Evolutionary conservation across 306 rosid species (phyloP).

Genomic region (Cucurbita pepo): DNA sequence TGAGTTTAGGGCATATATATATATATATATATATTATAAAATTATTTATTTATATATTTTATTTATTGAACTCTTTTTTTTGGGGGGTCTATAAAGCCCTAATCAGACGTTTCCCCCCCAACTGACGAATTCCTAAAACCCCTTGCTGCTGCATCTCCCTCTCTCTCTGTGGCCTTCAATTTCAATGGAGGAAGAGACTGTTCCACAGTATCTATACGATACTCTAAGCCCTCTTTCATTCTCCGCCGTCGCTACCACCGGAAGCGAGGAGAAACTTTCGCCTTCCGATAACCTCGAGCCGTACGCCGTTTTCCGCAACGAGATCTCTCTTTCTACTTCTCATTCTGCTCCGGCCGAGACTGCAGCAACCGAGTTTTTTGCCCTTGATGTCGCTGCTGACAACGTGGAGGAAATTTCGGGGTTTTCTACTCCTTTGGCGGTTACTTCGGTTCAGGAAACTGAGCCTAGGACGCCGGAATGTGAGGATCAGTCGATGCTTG

Average conservation of each 20-base stretch:
- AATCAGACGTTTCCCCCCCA: not conserved
- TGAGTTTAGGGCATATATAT: too few relatives aligned
- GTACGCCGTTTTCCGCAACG: conserved; percentile 57
- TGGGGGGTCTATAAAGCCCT: not conserved
- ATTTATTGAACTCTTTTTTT: too few relatives aligned
- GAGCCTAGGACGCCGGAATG: conserved; percentile 35
- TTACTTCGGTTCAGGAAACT: not conserved
- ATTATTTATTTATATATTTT: too few relatives aligned
- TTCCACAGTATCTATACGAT: conserved; percentile 33
- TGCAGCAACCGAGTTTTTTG: conserved; percentile 47
- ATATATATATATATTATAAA: too few relatives aligned
- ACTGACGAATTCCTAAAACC: not conserved
- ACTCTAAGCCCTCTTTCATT: conserved; percentile 35
- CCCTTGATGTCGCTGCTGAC: conserved; percentile 48
- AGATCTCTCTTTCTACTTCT: conserved; percentile 39
- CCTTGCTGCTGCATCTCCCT: not conserved
- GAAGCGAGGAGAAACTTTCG: conserved; percentile 1
- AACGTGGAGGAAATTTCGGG: not conserved
- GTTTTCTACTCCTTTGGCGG: conserved; percentile 8
- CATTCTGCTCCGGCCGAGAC: conserved; percentile 14
- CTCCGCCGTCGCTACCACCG: conserved; percentile 6
- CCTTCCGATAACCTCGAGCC: conserved; percentile 23
- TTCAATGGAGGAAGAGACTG: conserved; percentile 17
- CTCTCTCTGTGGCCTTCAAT: not conserved
- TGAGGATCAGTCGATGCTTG: conserved; percentile 48